These are phyloP conservation scores for Boletus barrowsii DNA, from an alignment of 768 basidiomycete genomes.

Conservation along the genomic window DNA sequence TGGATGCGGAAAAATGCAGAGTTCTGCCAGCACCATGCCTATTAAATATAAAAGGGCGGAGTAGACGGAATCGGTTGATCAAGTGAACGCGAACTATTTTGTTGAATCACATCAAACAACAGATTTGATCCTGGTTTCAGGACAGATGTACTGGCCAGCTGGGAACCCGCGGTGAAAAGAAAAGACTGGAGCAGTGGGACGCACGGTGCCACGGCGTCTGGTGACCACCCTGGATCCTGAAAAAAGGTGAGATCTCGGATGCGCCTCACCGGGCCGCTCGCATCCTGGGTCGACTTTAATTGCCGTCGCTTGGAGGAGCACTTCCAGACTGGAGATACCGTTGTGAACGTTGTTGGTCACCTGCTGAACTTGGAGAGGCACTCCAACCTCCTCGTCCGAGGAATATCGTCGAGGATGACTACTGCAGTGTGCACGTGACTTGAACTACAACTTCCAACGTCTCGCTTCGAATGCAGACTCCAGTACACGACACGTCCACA, in stretches of 20 bases:
- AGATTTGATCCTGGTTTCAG: neutral
- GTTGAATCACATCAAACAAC: neutral
- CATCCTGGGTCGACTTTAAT: too few species aligned
- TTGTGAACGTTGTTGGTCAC: too few species aligned
- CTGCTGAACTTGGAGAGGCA: too few species aligned
- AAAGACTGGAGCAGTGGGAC: too few species aligned
- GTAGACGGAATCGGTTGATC: neutral
- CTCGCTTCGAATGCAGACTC: slow-evolving; percentile 21
- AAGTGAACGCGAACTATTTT: neutral
- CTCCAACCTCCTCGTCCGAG: too few species aligned
- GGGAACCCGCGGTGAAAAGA: too few species aligned
- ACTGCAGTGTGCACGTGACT: too few species aligned
- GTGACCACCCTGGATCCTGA: neutral
- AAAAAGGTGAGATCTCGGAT: neutral
- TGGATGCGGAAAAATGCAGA: neutral
- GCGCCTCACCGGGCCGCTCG: neutral
- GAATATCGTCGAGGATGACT: too few species aligned
- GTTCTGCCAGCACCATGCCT: neutral
- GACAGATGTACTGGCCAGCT: too few species aligned
- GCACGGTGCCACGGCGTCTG: neutral
- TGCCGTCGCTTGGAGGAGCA: too few species aligned
- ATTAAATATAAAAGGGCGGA: slow-evolving; percentile 1
- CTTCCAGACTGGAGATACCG: too few species aligned
- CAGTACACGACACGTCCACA: slow-evolving; percentile 36
- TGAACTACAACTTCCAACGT: too few species aligned